These are phyloP conservation scores for Cairneyella variabilis DNA, from an alignment of 495 filamentous ascomycete species.

Conservation along the genomic window DNA sequence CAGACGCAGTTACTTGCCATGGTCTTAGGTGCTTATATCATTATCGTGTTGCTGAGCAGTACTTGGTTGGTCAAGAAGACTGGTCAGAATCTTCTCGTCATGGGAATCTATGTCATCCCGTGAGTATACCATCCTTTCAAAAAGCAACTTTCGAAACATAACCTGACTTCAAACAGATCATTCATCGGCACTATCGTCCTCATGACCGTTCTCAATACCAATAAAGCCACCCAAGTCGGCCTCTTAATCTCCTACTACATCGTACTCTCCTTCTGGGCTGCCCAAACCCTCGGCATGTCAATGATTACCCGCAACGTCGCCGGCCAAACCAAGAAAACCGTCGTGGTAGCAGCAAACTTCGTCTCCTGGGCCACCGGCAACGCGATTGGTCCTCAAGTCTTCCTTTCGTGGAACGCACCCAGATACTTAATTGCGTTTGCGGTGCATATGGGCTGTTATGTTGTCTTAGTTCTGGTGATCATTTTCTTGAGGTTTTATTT, in stretches of 20 bases:
- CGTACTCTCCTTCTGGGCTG: slow-evolving; percentile 52
- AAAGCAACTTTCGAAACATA: too few relatives aligned
- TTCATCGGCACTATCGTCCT: slow-evolving; percentile 55
- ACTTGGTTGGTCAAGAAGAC: slow-evolving; percentile 62
- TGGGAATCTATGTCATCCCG: slow-evolving; percentile 38
- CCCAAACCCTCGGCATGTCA: slow-evolving; percentile 48
- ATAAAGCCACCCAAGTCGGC: slow-evolving; percentile 38
- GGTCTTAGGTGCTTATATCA: slow-evolving; percentile 68
- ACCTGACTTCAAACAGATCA: neutral
- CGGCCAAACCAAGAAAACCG: slow-evolving; percentile 21
- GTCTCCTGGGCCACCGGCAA: slow-evolving; percentile 17
- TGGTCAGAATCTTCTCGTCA: slow-evolving; percentile 59
- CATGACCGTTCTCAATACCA: slow-evolving; percentile 44
- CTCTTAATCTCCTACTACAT: slow-evolving; percentile 54
- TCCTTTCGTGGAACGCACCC: slow-evolving; percentile 33
- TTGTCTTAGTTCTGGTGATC: slow-evolving; percentile 50
- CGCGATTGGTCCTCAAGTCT: slow-evolving; percentile 23
- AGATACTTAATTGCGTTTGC: slow-evolving; percentile 65
- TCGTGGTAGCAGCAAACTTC: slow-evolving; percentile 16
- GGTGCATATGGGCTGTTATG: slow-evolving; percentile 60
- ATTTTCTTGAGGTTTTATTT: slow-evolving; percentile 61
- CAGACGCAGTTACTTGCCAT: slow-evolving; percentile 60
- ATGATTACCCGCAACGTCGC: slow-evolving; percentile 30
- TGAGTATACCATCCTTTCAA: slow-evolving; percentile 6
- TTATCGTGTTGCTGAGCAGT: slow-evolving; percentile 58